Evolutionary conservation across 1,284 basidiomycete genomes (phyloP).

Genomic region (Mycena citricolor): DNA sequence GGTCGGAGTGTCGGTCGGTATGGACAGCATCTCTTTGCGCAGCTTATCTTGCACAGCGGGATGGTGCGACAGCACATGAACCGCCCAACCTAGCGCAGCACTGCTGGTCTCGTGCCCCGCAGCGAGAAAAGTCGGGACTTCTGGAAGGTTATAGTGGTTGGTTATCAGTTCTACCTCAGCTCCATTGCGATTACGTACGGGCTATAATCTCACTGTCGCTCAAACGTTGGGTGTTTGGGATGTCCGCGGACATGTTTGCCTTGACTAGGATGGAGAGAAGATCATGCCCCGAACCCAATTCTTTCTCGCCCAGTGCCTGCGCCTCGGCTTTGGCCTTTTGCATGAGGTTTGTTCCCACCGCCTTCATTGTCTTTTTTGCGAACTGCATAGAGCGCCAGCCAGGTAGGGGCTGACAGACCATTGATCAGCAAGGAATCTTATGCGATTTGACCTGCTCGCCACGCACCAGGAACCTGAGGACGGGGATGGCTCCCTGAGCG

Average conservation of each 20-base stretch:
- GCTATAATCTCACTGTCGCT: constrained; percentile 72
- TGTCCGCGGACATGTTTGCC: constrained; percentile 62
- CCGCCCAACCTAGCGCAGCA: constrained; percentile 56
- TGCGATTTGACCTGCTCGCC: too few relatives aligned
- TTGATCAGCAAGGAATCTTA: too few relatives aligned
- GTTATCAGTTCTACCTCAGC: not conserved
- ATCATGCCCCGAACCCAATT: constrained; percentile 42
- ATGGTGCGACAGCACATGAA: constrained; percentile 59
- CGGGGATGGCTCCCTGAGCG: too few relatives aligned
- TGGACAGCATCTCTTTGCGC: constrained; percentile 59
- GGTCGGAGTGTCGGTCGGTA: constrained; percentile 50
- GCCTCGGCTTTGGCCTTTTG: constrained; percentile 40
- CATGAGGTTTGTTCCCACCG: constrained; percentile 44
- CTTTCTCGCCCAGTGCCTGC: constrained; percentile 24
- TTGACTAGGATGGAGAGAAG: constrained; percentile 55
- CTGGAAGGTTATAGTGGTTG: too few relatives aligned
- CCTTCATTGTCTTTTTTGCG: too few relatives aligned
- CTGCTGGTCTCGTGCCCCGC: constrained; percentile 52
- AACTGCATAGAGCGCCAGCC: too few relatives aligned
- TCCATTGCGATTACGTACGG: constrained; percentile 46
- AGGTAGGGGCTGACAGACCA: too few relatives aligned
- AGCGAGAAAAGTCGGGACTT: constrained; percentile 5
- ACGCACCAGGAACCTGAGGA: too few relatives aligned
- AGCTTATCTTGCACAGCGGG: constrained; percentile 63
- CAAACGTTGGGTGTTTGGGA: constrained; percentile 58